phyloP scores from a whole-genome alignment of 1,139 yeast species.

The Taphrina deformans region DNA sequence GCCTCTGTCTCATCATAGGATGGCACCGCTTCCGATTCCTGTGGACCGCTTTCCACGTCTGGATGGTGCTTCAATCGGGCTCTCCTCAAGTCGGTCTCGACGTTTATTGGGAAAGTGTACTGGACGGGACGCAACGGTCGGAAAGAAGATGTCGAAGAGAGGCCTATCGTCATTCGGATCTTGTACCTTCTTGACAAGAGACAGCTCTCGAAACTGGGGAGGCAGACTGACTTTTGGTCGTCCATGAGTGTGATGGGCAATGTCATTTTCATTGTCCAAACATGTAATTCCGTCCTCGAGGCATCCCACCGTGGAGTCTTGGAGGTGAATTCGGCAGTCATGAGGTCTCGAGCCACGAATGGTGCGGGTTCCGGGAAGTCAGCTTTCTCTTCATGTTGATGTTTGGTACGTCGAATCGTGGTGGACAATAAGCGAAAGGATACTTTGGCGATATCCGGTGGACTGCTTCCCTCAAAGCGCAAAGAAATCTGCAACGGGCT shows the following conservation, averaged over 20 bases:
- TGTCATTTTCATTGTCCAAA: slow-evolving; percentile 13
- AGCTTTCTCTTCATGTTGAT: not conserved
- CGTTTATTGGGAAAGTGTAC: not conserved
- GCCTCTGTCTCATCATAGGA: not conserved
- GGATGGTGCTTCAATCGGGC: not conserved
- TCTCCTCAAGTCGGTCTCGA: slow-evolving; percentile 1
- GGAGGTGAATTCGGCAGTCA: not conserved
- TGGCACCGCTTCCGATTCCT: not conserved
- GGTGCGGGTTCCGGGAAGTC: not conserved
- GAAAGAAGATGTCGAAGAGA: not conserved
- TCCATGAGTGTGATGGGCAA: slow-evolving; percentile 15
- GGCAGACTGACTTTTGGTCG: not conserved
- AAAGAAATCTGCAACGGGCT: not conserved
- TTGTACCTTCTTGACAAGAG: slow-evolving; percentile 12
- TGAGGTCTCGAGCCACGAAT: not conserved
- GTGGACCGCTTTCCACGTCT: not conserved
- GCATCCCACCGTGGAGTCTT: not conserved
- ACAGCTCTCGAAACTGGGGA: slow-evolving; percentile 25
- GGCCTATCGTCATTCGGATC: not conserved
- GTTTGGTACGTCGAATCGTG: not conserved
- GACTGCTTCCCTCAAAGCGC: not conserved
- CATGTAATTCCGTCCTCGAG: slow-evolving; percentile 2
- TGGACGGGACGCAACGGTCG: not conserved
- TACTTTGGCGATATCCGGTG: not conserved
- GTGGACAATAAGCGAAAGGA: not conserved